Conservation (phyloP, 1,284 basidiomycete genomes). For the Ganoderma lingzhi region DNA sequence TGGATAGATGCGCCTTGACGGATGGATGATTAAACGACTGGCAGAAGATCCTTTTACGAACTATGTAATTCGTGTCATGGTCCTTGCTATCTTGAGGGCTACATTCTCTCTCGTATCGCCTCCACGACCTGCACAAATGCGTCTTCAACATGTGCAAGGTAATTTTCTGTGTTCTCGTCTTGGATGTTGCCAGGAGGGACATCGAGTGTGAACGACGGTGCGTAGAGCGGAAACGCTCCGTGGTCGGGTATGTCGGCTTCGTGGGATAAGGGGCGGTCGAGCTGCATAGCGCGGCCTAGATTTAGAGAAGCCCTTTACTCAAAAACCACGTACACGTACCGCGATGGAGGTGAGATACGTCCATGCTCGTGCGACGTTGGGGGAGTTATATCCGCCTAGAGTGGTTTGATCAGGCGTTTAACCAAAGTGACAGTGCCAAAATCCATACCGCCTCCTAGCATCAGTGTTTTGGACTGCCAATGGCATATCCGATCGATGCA, state of each 20-base stretch:
- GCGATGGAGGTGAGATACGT: slow-evolving; percentile 80
- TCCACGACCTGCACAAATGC: slow-evolving; percentile 16
- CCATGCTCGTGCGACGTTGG: slow-evolving; percentile 89
- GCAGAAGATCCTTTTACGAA: background rate
- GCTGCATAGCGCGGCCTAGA: slow-evolving; percentile 45
- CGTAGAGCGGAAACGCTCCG: slow-evolving; percentile 71
- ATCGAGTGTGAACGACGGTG: slow-evolving; percentile 83
- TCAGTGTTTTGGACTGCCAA: slow-evolving; percentile 68
- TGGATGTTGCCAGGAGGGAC: slow-evolving; percentile 74
- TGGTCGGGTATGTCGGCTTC: slow-evolving; percentile 80
- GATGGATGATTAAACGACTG: background rate
- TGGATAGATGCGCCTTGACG: slow-evolving; percentile 36
- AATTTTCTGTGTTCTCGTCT: slow-evolving; percentile 73
- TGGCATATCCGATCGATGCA: slow-evolving; percentile 62
- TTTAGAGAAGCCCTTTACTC: background rate
- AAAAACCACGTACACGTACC: slow-evolving; percentile 50
- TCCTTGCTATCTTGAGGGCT: background rate
- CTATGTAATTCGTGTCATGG: slow-evolving; percentile 10
- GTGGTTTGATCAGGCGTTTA: background rate
- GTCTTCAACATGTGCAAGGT: slow-evolving; percentile 37
- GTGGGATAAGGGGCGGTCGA: slow-evolving; percentile 57
- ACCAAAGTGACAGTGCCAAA: background rate
- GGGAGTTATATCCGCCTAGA: slow-evolving; percentile 81
- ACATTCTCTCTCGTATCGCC: slow-evolving; percentile 11
- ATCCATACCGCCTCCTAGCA: slow-evolving; percentile 69